Evolutionary conservation across 805 yeast genomes (phyloP), one percentile per base, ranked within the genome.

Genomic region (Starmera caribaea): DNA sequence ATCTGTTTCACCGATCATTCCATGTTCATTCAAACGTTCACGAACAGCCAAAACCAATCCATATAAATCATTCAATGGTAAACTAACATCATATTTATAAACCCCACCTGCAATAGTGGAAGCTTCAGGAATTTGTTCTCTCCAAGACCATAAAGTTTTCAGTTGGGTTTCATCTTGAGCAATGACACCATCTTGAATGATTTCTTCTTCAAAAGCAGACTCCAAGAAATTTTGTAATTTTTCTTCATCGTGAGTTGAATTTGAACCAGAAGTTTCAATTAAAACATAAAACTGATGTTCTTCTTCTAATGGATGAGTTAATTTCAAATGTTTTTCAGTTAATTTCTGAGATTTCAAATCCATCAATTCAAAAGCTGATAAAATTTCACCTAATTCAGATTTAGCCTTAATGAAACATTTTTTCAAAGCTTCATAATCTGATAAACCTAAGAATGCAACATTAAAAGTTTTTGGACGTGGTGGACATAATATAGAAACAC

Each of bases 181-280:
- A 47, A 92, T 83, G 32, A 87, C 89, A 54, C 98, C 98, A 60
- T 92, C 97, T n/a, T 71, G 68, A 28, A 92, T 89, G 36, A 79
- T 59, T 38, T 81, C 97, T 27, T 75, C 73, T 59, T 84, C 96
- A 87, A 92, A 83, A 13, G 81, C 81, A 27, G 66, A 66, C 49
- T 88, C 97, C 55, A 92, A 69, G 60, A 92, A 92, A 0, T 73
- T 57, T 58, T 87, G 95, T 41, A 92, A 70, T 62, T 92, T 92
- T 47, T 77, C 89, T 61, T 84, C 90, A 57, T 92, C 97, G 54
- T 92, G 98, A 33, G 83, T 94, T 50, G 82, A 81, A 58, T 82
- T 84, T 5, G 97, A 87, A 8, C 98, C 98, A n/a, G 92, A 79
- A 11, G 96, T 90, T 67, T 92, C 98, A 50, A 92, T 87, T 45